A percentile compares a stretch with the other conserved stretches of the same genome.
Conservation (phyloP, 495 filamentous ascomycete species). For the Hyaloscypha bicolor region DNA sequence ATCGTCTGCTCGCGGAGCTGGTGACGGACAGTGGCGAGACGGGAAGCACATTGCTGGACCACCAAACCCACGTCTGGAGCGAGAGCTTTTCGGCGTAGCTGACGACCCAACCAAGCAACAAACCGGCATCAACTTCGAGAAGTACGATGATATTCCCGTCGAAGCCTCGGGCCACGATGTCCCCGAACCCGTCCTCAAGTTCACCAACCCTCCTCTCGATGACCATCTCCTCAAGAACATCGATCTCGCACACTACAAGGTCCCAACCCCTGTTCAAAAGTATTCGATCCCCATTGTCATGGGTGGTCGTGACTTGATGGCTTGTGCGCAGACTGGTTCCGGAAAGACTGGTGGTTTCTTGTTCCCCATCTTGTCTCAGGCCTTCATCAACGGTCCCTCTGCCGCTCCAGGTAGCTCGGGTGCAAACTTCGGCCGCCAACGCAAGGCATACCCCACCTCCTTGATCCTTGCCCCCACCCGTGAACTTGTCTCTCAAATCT, state of each 20-base stretch:
- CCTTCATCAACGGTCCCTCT: slow-evolving; percentile 85
- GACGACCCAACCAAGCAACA: slow-evolving; percentile 95
- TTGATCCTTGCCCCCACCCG: slow-evolving; percentile 95
- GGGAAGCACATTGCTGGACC: slow-evolving; percentile 95
- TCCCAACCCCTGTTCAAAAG: slow-evolving; percentile 95
- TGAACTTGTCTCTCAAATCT: slow-evolving; percentile 98
- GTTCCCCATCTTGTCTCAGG: slow-evolving; percentile 96
- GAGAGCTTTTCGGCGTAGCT: slow-evolving; percentile 90
- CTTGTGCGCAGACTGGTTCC: slow-evolving; percentile 97
- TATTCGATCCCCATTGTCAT: slow-evolving; percentile 98
- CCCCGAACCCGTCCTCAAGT: slow-evolving; percentile 85
- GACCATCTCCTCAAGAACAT: slow-evolving; percentile 91
- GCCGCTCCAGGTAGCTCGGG: slow-evolving; percentile 62
- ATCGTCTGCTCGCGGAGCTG: slow-evolving; percentile 68
- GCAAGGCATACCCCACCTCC: slow-evolving; percentile 95
- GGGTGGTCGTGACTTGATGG: slow-evolving; percentile 96
- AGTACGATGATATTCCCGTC: slow-evolving; percentile 99
- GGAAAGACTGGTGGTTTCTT: slow-evolving; percentile 99
- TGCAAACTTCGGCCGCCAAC: slow-evolving; percentile 77
- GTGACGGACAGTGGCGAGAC: slow-evolving; percentile 94
- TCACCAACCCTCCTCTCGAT: slow-evolving; percentile 93
- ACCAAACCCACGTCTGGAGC: slow-evolving; percentile 83
- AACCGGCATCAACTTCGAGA: slow-evolving; percentile 99
- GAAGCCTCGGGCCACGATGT: slow-evolving; percentile 94
- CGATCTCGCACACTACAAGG: slow-evolving; percentile 87